These are phyloP conservation scores for Arabis hirsuta DNA, from an alignment of 345 rosid species.

Conservation along the genomic window DNA sequence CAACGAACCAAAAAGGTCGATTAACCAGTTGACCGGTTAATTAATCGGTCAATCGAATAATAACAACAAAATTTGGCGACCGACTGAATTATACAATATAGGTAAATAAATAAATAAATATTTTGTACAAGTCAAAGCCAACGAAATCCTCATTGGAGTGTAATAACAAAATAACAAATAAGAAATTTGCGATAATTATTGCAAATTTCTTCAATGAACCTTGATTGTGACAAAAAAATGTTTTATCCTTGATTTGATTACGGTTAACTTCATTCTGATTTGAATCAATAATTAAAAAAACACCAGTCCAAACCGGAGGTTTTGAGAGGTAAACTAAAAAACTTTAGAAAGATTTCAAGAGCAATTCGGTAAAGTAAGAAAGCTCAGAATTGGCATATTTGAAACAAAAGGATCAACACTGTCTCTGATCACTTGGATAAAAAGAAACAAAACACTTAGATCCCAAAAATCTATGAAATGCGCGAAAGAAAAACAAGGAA, in stretches of 20 bases:
- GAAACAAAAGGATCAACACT: background rate
- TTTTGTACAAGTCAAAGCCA: no score
- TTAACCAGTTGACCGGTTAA: no score
- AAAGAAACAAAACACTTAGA: background rate
- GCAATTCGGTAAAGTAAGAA: background rate
- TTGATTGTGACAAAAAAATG: no score
- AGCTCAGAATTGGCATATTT: background rate
- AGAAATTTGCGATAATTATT: no score
- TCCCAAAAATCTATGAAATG: conserved; percentile 26
- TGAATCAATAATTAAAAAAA: background rate
- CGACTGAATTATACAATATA: background rate
- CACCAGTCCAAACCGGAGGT: background rate
- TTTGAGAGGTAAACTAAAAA: background rate
- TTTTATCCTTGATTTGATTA: no score
- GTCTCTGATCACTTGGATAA: conserved; percentile 5
- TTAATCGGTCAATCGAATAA: no score
- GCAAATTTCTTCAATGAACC: no score
- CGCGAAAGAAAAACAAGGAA: conserved; percentile 1
- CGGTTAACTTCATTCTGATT: background rate
- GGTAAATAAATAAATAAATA: no score
- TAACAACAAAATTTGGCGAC: background rate
- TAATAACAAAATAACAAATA: no score
- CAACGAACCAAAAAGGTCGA: no score
- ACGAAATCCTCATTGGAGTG: no score
- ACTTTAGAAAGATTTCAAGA: background rate